Conservation (phyloP, 192 early-diverging fungal species). For the Mycoemilia scoparia region DNA sequence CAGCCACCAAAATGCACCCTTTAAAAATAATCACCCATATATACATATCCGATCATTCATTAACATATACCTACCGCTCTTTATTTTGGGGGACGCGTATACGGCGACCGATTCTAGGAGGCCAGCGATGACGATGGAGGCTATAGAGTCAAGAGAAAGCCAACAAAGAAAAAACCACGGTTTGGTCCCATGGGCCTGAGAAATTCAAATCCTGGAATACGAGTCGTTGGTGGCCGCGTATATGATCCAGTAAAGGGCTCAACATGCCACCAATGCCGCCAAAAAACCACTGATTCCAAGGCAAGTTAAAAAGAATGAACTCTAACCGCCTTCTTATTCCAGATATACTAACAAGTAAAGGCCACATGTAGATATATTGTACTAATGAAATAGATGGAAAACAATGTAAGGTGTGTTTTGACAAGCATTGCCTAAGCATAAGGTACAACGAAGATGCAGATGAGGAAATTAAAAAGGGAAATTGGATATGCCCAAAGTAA, state of each 20-base stretch:
- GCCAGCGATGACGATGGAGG: too few relatives aligned
- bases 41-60: too few relatives aligned
- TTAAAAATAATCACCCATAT: too few relatives aligned
- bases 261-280: constrained; percentile 25
- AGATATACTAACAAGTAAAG: too few relatives aligned
- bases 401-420: constrained; percentile 13
- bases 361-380: too few relatives aligned
- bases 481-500: constrained; percentile 14
- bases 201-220: constrained; percentile 4
- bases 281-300: constrained; percentile 19
- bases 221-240: constrained; percentile 7
- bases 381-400: too few relatives aligned
- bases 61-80: too few relatives aligned
- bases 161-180: constrained; percentile 4
- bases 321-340: too few relatives aligned
- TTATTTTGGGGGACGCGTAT: too few relatives aligned
- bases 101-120: too few relatives aligned
- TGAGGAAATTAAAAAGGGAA: constrained; percentile 2
- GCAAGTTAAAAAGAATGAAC: too few relatives aligned
- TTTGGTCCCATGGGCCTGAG: constrained; percentile 2
- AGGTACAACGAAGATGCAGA: constrained; percentile 14
- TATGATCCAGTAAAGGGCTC: constrained; percentile 9
- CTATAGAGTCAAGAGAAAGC: neutral
- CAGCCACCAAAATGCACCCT: too few relatives aligned
- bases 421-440: constrained; percentile 11